These are phyloP conservation scores for Arachis monticola DNA, from an alignment of 331 rosid species.

Conservation along the genomic window DNA sequence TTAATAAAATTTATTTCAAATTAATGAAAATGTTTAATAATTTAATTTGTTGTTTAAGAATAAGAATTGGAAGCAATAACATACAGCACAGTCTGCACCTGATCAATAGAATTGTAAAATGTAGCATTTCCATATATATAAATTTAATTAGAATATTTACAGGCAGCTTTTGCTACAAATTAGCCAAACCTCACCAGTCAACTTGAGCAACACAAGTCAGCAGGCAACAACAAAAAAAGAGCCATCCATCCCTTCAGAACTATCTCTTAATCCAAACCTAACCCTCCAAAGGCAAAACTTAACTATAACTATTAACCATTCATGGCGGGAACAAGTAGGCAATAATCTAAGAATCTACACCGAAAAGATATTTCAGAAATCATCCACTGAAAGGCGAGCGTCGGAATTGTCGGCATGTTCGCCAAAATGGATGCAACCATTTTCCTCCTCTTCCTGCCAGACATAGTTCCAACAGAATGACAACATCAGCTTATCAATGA, in stretches of 20 bases:
- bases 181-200: constrained; percentile 22
- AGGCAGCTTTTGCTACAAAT: constrained; percentile 38
- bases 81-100: no score
- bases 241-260: background rate
- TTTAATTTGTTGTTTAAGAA: no score
- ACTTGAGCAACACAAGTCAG: constrained; percentile 37
- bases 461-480: constrained; percentile 20
- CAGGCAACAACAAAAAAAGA: constrained; percentile 8
- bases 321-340: constrained; percentile 2
- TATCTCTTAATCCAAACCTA: background rate
- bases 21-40: no score
- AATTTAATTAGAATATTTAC: constrained; percentile 40
- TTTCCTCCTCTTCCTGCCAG: constrained; percentile 90
- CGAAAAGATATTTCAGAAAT: constrained; percentile 92
- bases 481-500: constrained; percentile 21
- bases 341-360: constrained; percentile 48
- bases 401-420: constrained; percentile 89
- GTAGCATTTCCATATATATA: no score
- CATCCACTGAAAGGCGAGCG: constrained; percentile 90
- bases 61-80: no score
- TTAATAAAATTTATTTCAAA: no score
- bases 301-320: constrained; percentile 13
- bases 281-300: constrained; percentile 28
- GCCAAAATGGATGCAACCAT: constrained; percentile 98
- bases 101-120: background rate